These are phyloP conservation scores for Microbotryomycetes sp. DNA, from an alignment of 1,284 basidiomycete species.

Conservation along the genomic window DNA sequence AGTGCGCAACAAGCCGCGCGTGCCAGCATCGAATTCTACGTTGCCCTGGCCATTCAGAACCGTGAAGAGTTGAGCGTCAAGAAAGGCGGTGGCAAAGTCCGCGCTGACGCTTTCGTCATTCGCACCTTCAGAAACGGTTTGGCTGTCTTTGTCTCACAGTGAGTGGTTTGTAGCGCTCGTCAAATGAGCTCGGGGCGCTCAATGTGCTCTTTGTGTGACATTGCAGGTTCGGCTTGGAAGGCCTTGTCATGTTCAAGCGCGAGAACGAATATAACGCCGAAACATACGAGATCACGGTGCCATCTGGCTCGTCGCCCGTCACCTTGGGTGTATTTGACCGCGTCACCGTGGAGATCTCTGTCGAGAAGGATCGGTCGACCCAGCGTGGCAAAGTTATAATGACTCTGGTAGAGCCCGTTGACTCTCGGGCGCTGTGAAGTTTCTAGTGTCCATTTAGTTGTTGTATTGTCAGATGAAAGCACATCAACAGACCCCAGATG, in stretches of 20 bases:
- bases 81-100: slow-evolving; percentile 48
- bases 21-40: slow-evolving; percentile 95
- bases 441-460: neutral
- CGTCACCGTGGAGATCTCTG: slow-evolving; percentile 78
- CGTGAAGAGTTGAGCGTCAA: slow-evolving; percentile 53
- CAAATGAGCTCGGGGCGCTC: slow-evolving; percentile 1
- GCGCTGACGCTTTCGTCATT: slow-evolving; percentile 91
- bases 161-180: slow-evolving; percentile 42
- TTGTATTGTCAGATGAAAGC: neutral
- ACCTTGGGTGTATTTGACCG: slow-evolving; percentile 79
- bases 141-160: slow-evolving; percentile 92
- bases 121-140: slow-evolving; percentile 90
- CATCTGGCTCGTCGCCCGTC: slow-evolving; percentile 49
- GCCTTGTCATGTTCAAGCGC: slow-evolving; percentile 83
- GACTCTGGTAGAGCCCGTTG: slow-evolving; percentile 61
- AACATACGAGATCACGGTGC: slow-evolving; percentile 74
- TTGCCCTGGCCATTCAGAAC: slow-evolving; percentile 73
- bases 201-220: neutral
- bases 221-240: slow-evolving; percentile 80
- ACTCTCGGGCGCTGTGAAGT: slow-evolving; percentile 6
- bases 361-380: slow-evolving; percentile 92
- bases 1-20: slow-evolving; percentile 96
- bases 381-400: slow-evolving; percentile 88
- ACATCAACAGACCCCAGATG: no score
- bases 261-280: slow-evolving; percentile 87